phyloP scores from a whole-genome alignment of 805 yeast species.

The Saccharomycopsis selenospora region DNA sequence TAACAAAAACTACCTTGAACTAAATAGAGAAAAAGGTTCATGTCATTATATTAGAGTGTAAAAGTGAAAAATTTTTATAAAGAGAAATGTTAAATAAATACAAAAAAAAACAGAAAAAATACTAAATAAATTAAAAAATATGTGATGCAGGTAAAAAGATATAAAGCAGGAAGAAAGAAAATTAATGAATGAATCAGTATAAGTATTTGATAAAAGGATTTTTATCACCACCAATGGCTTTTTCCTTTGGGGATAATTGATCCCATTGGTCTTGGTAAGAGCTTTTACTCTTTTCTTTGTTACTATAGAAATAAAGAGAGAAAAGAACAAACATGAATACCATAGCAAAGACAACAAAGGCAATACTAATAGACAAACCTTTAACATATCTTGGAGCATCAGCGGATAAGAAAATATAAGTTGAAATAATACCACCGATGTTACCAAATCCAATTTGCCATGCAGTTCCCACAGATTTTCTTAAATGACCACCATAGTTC shows the following conservation, averaged over 20 bases:
- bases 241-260: slow-evolving; percentile 28
- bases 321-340: slow-evolving; percentile 31
- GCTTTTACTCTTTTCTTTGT: slow-evolving; percentile 25
- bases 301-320: slow-evolving; percentile 26
- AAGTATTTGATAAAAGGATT: slow-evolving; percentile 33
- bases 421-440: slow-evolving; percentile 63
- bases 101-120: too few relatives aligned
- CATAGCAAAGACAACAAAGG: slow-evolving; percentile 39
- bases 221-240: slow-evolving; percentile 32
- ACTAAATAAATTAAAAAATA: too few relatives aligned
- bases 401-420: slow-evolving; percentile 44
- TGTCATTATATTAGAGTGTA: too few relatives aligned
- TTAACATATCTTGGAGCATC: slow-evolving; percentile 55
- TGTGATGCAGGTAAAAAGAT: background rate
- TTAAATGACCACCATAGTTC: slow-evolving; percentile 47
- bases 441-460: slow-evolving; percentile 67
- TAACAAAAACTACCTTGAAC: too few relatives aligned
- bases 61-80: too few relatives aligned
- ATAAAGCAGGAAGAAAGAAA: background rate
- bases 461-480: slow-evolving; percentile 53
- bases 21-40: too few relatives aligned
- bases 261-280: slow-evolving; percentile 28
- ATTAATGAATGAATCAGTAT: slow-evolving; percentile 24
- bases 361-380: slow-evolving; percentile 48
- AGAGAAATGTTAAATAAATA: too few relatives aligned